Evolutionary conservation across 2,329 filamentous ascomycete species (phyloP), one percentile per base, ranked within the genome.

Genomic region (Epichloe brachyelytri): DNA sequence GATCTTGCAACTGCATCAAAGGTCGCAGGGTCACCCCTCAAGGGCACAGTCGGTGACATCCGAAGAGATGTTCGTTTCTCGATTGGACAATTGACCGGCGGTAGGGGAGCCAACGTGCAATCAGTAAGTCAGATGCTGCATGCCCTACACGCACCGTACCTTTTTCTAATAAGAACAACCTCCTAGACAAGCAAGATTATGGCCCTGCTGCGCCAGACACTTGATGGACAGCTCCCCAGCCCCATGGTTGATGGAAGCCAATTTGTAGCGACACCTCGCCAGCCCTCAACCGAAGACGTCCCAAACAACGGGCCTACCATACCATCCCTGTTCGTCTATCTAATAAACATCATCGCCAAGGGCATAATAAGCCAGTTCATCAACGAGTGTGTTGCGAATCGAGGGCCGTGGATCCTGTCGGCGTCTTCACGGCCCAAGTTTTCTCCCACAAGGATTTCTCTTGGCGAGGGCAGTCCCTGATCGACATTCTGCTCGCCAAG

Each of bases 401-500:
- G 1, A 78, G 78, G 54, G 75, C 79, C 5, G 88, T 87, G 10
- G 86, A 93, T 58, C 84, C 86, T 0, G 77, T 94, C 43, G 88
- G 88, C n/a, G 79, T 91, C 22, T 74, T 90, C 22, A 76, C 83
- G 1, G 85, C 84, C 6, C 80, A 83, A 56, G 76, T 94, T 33
- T 91, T 94, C 63, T 84, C 86, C 1, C 74, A 78, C 49, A 74
- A 79, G 17, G 74, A 79, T 15, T 85, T 87, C 61, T 72, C 77
- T 50, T 86, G 82, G 75, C 77, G 82, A 48, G 83, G 80, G 8
- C 68, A 77, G 46, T 77, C 83, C 1, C 73, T 95, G 52, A 83
- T 88, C 49, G 87, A 94, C 62, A 86, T 97, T 53, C 74, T 97
- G 33, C 83, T 95, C 60, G 74, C 90, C 50, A 96, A 97, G 66